phyloP scores from a whole-genome alignment of 371 early-diverging fungal species.

The Chytridiales sp. region DNA sequence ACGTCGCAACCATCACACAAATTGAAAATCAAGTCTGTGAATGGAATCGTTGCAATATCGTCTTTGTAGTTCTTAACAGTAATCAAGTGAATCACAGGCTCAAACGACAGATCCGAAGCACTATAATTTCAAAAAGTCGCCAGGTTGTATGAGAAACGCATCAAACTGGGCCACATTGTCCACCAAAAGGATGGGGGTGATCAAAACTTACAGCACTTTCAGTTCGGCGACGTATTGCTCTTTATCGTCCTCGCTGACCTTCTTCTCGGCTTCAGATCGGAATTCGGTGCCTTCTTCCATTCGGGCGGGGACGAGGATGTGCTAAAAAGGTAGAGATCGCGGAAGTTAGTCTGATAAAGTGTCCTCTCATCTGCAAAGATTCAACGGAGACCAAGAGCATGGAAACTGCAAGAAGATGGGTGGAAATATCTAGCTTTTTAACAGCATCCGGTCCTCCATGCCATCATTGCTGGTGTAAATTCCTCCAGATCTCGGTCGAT shows the following conservation, averaged over 20 bases:
- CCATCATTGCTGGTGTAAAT: no score
- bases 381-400: no score
- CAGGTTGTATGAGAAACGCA: neutral
- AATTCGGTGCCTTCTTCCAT: conserved; percentile 27
- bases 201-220: conserved; percentile 9
- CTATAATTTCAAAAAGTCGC: neutral
- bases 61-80: conserved; percentile 17
- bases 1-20: conserved; percentile 43
- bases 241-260: conserved; percentile 34
- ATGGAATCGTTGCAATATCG: conserved; percentile 24
- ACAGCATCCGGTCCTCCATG: no score
- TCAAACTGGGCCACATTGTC: neutral
- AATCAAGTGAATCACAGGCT: conserved; percentile 31
- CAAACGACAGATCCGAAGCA: conserved; percentile 31
- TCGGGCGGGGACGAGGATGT: conserved; percentile 34
- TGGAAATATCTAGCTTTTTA: no score
- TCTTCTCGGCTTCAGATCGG: conserved; percentile 31
- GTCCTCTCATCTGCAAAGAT: no score
- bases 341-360: no score
- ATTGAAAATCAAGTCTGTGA: conserved; percentile 33
- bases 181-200: neutral
- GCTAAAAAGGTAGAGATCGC: no score
- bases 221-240: conserved; percentile 37
- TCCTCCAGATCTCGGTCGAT: no score
- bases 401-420: no score